A percentile compares a stretch with the other conserved stretches of the same genome.
Evolutionary conservation across 306 rosid species (phyloP).

Genomic region (Quillaja saponaria): DNA sequence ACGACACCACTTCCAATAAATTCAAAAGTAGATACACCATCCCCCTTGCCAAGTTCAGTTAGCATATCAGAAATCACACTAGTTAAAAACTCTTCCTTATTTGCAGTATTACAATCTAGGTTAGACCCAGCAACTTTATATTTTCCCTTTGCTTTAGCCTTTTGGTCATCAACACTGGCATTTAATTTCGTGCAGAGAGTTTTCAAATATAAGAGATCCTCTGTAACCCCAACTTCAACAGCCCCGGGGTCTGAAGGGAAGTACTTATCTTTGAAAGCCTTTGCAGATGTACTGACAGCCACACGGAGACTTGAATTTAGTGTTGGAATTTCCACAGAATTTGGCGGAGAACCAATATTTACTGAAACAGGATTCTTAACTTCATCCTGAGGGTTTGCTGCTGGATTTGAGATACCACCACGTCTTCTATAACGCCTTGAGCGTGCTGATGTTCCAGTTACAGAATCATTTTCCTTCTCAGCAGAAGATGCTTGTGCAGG

Average conservation of each 20-base stretch:
- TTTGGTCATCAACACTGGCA: constrained; percentile 75
- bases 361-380: constrained; percentile 56
- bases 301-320: constrained; percentile 65
- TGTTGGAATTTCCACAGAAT: constrained; percentile 71
- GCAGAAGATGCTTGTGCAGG: constrained; percentile 57
- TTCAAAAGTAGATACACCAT: constrained; percentile 98
- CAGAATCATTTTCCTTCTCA: constrained; percentile 75
- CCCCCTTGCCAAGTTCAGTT: constrained; percentile 89
- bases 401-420: constrained; percentile 61
- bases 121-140: constrained; percentile 68
- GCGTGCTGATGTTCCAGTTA: constrained; percentile 72
- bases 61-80: constrained; percentile 85
- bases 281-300: constrained; percentile 81
- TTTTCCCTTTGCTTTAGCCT: constrained; percentile 75
- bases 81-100: constrained; percentile 66
- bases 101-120: constrained; percentile 46
- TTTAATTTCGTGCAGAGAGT: constrained; percentile 77
- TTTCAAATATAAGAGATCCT: constrained; percentile 80
- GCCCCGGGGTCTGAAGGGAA: constrained; percentile 82
- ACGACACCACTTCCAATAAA: constrained; percentile 97
- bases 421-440: constrained; percentile 90
- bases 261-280: constrained; percentile 80
- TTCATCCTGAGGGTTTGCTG: constrained; percentile 74
- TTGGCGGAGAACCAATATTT: constrained; percentile 74
- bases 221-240: constrained; percentile 82